phyloP scores from a whole-genome alignment of 352 stramenopile species.

The Globisporangium middletonii region DNA sequence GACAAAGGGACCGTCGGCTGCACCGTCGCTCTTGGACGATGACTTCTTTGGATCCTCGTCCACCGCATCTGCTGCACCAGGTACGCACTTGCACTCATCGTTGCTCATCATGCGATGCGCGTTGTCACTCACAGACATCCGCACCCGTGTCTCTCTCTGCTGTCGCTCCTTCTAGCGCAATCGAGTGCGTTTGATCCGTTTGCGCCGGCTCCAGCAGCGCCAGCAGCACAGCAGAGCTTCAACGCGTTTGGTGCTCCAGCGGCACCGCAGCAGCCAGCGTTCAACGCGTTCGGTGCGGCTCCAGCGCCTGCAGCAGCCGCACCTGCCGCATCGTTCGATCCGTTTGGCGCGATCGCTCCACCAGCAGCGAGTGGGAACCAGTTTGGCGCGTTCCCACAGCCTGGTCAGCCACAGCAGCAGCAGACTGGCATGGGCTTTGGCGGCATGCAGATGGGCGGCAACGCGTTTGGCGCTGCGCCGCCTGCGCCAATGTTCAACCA shows the following conservation, averaged over 20 bases:
- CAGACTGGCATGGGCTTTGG: slow-evolving; percentile 25
- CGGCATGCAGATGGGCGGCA: background rate
- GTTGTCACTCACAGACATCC: background rate
- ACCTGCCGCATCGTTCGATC: slow-evolving; percentile 44
- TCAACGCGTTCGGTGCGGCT: slow-evolving; percentile 46
- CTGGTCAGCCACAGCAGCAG: slow-evolving; percentile 23
- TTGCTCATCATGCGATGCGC: background rate
- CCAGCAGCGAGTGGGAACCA: slow-evolving; percentile 20
- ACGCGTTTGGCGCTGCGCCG: slow-evolving; percentile 31
- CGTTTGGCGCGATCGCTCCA: slow-evolving; percentile 37
- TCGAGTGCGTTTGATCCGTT: slow-evolving; percentile 68
- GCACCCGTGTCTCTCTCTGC: background rate
- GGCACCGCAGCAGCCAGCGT: slow-evolving; percentile 29
- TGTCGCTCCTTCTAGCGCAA: slow-evolving; percentile 9
- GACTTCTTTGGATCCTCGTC: slow-evolving; percentile 62
- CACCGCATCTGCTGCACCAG: background rate
- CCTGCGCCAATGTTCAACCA: slow-evolving; percentile 45
- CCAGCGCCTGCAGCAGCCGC: slow-evolving; percentile 31
- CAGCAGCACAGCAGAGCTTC: slow-evolving; percentile 26
- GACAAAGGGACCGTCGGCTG: slow-evolving; percentile 50
- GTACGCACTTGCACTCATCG: slow-evolving; percentile 27
- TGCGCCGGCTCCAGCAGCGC: slow-evolving; percentile 24
- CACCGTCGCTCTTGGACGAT: slow-evolving; percentile 66
- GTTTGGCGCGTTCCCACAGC: slow-evolving; percentile 38
- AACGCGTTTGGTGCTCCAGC: slow-evolving; percentile 33